A percentile compares a stretch with the other conserved stretches of the same genome.
Conservation (phyloP, 164 flowering plant genomes). For the Tetracentron sinense region DNA sequence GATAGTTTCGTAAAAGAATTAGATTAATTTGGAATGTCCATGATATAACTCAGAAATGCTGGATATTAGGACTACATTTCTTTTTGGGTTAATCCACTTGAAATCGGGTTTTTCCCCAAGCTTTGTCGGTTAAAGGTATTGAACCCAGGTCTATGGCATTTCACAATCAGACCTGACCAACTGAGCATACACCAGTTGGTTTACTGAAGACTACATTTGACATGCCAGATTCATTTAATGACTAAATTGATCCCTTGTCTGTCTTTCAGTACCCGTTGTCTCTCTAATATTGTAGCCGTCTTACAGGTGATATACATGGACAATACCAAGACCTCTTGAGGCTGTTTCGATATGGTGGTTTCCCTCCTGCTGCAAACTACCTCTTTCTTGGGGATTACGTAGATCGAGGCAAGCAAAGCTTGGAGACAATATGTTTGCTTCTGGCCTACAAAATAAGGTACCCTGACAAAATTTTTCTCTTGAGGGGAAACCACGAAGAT, state of each 20-base stretch:
- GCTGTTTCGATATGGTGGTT: conserved; percentile 49
- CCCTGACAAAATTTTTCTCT: conserved; percentile 40
- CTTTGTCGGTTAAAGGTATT: too few species aligned
- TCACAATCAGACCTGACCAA: too few species aligned
- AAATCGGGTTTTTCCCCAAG: too few species aligned
- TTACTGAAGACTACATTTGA: too few species aligned
- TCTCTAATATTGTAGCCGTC: conserved; percentile 12
- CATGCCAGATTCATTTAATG: too few species aligned
- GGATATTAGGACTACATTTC: too few species aligned
- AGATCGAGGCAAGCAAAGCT: conserved; percentile 55
- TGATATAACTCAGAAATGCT: too few species aligned
- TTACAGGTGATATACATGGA: conserved; percentile 58
- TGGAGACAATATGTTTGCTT: conserved; percentile 59
- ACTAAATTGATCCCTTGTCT: not conserved
- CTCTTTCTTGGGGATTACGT: conserved; percentile 61
- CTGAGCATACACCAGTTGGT: too few species aligned
- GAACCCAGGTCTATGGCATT: too few species aligned
- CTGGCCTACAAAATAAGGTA: conserved; percentile 52
- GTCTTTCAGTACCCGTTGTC: not conserved
- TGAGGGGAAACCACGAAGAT: conserved; percentile 65
- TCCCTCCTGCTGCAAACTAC: conserved; percentile 52
- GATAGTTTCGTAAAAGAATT: too few species aligned
- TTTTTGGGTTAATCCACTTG: too few species aligned
- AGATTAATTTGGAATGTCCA: too few species aligned
- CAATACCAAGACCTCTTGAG: conserved; percentile 52